Percentiles rank a stretch among this genome's conserved stretches.
Conservation (phyloP, 2,329 filamentous ascomycete genomes). For the Bimuria novae-zelandiae region DNA sequence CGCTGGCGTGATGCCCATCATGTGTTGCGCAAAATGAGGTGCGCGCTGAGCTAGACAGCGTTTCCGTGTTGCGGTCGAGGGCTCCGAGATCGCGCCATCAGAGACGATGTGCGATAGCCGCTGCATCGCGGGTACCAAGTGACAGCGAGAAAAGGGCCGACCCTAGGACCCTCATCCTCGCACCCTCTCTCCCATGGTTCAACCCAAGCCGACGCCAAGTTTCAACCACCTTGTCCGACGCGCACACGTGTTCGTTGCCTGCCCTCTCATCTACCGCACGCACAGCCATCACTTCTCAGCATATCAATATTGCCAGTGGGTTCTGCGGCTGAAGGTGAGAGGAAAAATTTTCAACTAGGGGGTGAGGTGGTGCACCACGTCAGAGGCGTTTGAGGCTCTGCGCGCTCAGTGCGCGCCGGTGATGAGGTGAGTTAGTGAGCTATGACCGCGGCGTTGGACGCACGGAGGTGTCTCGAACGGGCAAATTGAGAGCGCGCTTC, state of each 20-base stretch:
- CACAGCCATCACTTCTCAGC: neutral
- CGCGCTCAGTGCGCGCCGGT: neutral
- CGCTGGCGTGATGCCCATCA: slow-evolving; percentile 3
- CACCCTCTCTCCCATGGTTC: too few relatives aligned
- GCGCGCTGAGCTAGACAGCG: neutral
- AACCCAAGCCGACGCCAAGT: too few relatives aligned
- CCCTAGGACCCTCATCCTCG: neutral
- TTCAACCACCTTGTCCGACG: too few relatives aligned
- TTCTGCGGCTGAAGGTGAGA: neutral
- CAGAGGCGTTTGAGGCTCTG: slow-evolving; percentile 4
- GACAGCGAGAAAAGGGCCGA: slow-evolving; percentile 2
- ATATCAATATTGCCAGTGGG: too few relatives aligned
- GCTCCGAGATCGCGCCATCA: slow-evolving; percentile 1
- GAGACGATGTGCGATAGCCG: neutral
- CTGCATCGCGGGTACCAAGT: neutral
- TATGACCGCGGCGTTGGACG: neutral
- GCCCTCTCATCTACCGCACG: neutral
- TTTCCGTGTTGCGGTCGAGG: neutral
- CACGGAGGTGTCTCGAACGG: too few relatives aligned
- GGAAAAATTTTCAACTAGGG: neutral
- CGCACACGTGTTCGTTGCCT: neutral
- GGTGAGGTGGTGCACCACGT: too few relatives aligned
- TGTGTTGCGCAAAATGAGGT: neutral
- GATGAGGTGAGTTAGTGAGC: neutral
- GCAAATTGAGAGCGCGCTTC: neutral